These are phyloP conservation scores for Vitis rotundifolia DNA, from an alignment of 164 flowering plant species.

Conservation along the genomic window DNA sequence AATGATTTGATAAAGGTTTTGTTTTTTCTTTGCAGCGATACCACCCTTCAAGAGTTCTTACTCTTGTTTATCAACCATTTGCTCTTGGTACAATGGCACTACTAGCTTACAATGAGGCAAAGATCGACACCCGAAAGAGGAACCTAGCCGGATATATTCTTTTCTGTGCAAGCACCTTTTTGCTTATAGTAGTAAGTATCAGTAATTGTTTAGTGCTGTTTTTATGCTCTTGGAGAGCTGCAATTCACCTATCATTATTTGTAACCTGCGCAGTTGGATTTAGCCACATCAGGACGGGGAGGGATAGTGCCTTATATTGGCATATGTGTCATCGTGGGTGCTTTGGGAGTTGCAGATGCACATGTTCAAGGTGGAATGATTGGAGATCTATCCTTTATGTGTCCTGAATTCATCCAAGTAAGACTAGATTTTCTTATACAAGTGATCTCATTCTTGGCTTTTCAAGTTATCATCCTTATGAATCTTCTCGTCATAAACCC, in stretches of 20 bases:
- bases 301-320: slow-evolving; percentile 59
- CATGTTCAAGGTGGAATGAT: slow-evolving; percentile 86
- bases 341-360: slow-evolving; percentile 82
- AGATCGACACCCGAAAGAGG: slow-evolving; percentile 51
- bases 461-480: background rate
- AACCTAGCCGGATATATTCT: slow-evolving; percentile 63
- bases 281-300: slow-evolving; percentile 71
- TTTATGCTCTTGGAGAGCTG: too few species aligned
- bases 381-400: slow-evolving; percentile 81
- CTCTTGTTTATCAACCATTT: slow-evolving; percentile 80
- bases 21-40: slow-evolving; percentile 41
- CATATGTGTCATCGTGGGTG: slow-evolving; percentile 53
- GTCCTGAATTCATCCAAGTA: slow-evolving; percentile 82
- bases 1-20: background rate
- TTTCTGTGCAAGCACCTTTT: slow-evolving; percentile 53
- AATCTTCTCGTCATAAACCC: background rate
- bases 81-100: slow-evolving; percentile 56
- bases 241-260: background rate
- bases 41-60: slow-evolving; percentile 81
- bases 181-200: slow-evolving; percentile 59
- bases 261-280: slow-evolving; percentile 50
- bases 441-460: background rate
- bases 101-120: slow-evolving; percentile 67
- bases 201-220: background rate
- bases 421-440: background rate